Evolutionary conservation across 805 yeast genomes (phyloP).

Genomic region (Nakazawaea ernobii): DNA sequence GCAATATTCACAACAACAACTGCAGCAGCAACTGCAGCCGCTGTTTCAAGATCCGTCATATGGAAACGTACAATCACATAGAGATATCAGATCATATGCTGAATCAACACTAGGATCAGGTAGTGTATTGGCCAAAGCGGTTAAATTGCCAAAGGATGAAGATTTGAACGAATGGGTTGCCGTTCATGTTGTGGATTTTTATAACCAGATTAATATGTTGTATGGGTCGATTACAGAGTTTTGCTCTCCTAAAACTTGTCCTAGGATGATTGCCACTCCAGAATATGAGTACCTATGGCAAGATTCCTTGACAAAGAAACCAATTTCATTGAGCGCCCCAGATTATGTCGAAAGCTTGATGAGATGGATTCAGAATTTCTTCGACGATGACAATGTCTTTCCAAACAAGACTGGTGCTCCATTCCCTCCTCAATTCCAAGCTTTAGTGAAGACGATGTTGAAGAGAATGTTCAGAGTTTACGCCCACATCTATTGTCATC

Average conservation of each 20-base stretch:
- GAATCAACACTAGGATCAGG: conserved; percentile 95
- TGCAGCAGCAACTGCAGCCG: conserved; percentile 14
- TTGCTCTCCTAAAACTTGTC: conserved; percentile 93
- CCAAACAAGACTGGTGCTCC: conserved; percentile 91
- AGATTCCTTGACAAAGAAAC: conserved; percentile 61
- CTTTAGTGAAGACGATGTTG: conserved; percentile 77
- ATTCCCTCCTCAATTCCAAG: conserved; percentile 78
- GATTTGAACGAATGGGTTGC: conserved; percentile 93
- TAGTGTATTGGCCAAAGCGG: conserved; percentile 86
- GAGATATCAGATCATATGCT: conserved; percentile 79
- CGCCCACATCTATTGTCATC: conserved; percentile 97
- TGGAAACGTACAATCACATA: conserved; percentile 37
- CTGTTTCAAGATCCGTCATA: conserved; percentile 17
- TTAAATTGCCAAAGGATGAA: conserved; percentile 88
- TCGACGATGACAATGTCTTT: conserved; percentile 86
- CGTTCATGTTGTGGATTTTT: conserved; percentile 95
- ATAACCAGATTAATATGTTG: conserved; percentile 92
- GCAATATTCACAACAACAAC: conserved; percentile 13
- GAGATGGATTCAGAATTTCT: conserved; percentile 91
- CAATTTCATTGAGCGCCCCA: conserved; percentile 88
- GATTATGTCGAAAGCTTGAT: conserved; percentile 89
- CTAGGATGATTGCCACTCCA: conserved; percentile 95
- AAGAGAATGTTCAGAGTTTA: conserved; percentile 90
- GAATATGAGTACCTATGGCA: conserved; percentile 98
- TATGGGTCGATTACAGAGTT: conserved; percentile 95